Percentiles rank a stretch among this genome's conserved stretches.
These are phyloP conservation scores for Pseudogymnoascus sp. DNA, from an alignment of 2,329 filamentous ascomycete genomes.

Conservation along the genomic window DNA sequence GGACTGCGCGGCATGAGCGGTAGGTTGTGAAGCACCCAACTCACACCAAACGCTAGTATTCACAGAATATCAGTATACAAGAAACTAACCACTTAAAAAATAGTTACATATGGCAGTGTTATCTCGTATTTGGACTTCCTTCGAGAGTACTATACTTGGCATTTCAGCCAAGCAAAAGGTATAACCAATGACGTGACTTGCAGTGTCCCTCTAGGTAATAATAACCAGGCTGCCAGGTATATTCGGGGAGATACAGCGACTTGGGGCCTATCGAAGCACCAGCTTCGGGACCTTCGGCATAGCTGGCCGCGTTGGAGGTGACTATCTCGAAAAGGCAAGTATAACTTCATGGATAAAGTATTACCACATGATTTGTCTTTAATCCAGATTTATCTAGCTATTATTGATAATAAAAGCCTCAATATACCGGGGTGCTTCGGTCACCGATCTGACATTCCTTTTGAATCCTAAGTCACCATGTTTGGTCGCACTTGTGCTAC, in stretches of 20 bases:
- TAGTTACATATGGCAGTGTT: neutral
- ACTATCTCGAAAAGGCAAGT: too few species aligned
- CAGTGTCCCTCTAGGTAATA: neutral
- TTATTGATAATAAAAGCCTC: neutral
- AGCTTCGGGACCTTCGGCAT: too few species aligned
- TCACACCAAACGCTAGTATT: neutral
- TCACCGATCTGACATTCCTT: neutral
- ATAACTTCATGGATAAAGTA: neutral
- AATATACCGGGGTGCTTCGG: neutral
- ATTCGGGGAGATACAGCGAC: neutral
- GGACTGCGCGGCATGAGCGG: neutral
- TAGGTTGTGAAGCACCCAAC: neutral
- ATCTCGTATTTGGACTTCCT: neutral
- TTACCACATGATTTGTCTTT: neutral
- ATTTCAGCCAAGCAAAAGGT: neutral
- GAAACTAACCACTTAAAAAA: neutral
- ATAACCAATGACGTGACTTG: neutral
- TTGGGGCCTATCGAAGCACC: too few species aligned
- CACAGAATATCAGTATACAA: neutral
- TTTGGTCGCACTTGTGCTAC: neutral
- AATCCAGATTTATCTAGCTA: neutral
- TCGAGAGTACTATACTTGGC: neutral
- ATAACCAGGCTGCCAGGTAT: neutral
- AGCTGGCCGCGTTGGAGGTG: too few species aligned
- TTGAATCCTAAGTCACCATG: neutral